Conservation (phyloP, 2,329 filamentous ascomycete genomes). For the Sclerotinia minor region DNA sequence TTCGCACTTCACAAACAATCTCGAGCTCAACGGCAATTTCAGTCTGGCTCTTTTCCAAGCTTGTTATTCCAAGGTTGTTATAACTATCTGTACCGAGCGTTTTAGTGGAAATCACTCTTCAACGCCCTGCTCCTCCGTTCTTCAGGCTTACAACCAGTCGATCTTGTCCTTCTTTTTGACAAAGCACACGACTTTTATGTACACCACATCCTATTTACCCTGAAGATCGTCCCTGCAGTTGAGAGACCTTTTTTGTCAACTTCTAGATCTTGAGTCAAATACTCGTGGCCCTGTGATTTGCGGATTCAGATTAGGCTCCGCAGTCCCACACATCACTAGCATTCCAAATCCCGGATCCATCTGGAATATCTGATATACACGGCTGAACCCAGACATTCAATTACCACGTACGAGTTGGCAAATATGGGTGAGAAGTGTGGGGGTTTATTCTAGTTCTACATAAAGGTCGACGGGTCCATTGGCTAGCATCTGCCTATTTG, state of each 20-base stretch:
- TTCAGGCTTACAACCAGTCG: slow-evolving; percentile 27
- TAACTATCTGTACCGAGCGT: slow-evolving; percentile 26
- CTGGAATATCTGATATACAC: slow-evolving; percentile 33
- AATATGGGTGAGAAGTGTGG: slow-evolving; percentile 36
- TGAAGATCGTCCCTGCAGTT: slow-evolving; percentile 37
- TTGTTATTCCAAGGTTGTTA: slow-evolving; percentile 30
- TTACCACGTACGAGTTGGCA: slow-evolving; percentile 37
- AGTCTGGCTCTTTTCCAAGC: slow-evolving; percentile 27
- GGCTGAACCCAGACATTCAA: slow-evolving; percentile 22
- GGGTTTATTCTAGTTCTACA: slow-evolving; percentile 34
- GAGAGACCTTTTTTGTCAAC: slow-evolving; percentile 29
- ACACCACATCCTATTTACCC: slow-evolving; percentile 27
- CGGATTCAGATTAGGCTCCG: slow-evolving; percentile 34
- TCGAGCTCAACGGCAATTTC: slow-evolving; percentile 26
- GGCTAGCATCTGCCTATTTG: slow-evolving; percentile 31
- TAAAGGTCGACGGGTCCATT: slow-evolving; percentile 38
- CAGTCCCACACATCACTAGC: slow-evolving; percentile 32
- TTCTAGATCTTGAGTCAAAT: slow-evolving; percentile 34
- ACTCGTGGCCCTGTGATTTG: slow-evolving; percentile 37
- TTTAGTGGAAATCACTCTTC: slow-evolving; percentile 27
- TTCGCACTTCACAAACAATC: slow-evolving; percentile 23
- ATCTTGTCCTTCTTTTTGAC: slow-evolving; percentile 30
- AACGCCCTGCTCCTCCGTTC: slow-evolving; percentile 26
- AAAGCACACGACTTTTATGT: slow-evolving; percentile 31
- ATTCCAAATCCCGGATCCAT: slow-evolving; percentile 33